Evolutionary conservation across 1,284 basidiomycete species (phyloP).

Genomic region (Ceraceosorus guamensis): DNA sequence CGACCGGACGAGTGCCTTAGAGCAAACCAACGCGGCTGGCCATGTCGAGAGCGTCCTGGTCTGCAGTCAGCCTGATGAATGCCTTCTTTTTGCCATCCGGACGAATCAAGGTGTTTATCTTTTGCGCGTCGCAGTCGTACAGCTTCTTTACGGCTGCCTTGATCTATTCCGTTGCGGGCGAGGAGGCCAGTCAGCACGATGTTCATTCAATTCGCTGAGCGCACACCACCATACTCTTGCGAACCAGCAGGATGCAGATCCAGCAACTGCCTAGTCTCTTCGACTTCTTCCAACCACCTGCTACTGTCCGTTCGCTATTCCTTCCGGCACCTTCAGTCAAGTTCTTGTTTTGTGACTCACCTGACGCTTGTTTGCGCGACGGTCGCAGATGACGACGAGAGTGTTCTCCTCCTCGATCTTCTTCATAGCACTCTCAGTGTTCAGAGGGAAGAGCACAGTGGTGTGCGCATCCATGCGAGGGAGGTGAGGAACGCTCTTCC

Average conservation of each 20-base stretch:
- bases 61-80: slow-evolving; percentile 85
- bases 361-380: slow-evolving; percentile 93
- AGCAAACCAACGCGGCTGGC: slow-evolving; percentile 81
- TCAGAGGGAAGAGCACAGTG: slow-evolving; percentile 71
- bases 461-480: slow-evolving; percentile 95
- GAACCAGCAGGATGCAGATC: too few species aligned
- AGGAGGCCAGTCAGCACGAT: too few species aligned
- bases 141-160: slow-evolving; percentile 98
- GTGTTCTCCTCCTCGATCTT: slow-evolving; percentile 99
- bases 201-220: too few species aligned
- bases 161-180: slow-evolving; percentile 53
- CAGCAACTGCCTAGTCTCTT: too few species aligned
- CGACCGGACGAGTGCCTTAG: slow-evolving; percentile 10
- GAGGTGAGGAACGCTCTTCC: slow-evolving; percentile 87
- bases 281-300: too few species aligned
- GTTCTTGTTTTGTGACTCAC: background rate
- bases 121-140: slow-evolving; percentile 90
- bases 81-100: slow-evolving; percentile 99
- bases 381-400: slow-evolving; percentile 92
- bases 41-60: slow-evolving; percentile 95
- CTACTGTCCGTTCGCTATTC: too few species aligned
- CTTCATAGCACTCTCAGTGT: slow-evolving; percentile 58
- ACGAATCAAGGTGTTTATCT: slow-evolving; percentile 96
- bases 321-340: too few species aligned
- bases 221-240: too few species aligned